Conservation (phyloP, 805 yeast genomes). For the Saccharomyces mikatae region DNA sequence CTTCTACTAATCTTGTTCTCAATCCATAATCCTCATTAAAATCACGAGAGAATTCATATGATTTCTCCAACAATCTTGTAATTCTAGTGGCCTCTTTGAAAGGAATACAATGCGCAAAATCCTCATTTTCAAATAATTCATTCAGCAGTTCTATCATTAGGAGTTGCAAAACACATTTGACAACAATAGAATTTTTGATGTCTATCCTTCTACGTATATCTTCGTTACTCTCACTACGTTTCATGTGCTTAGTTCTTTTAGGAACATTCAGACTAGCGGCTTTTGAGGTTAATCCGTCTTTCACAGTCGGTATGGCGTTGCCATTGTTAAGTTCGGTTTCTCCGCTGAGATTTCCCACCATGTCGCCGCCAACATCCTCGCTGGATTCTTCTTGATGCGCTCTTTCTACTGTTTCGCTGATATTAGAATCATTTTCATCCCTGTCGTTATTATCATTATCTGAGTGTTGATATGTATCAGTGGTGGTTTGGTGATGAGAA, state of each 20-base stretch:
- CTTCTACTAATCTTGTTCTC: constrained; percentile 81
- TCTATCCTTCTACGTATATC: constrained; percentile 39
- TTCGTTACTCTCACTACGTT: constrained; percentile 25
- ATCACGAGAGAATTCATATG: constrained; percentile 75
- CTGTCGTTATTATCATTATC: constrained; percentile 11
- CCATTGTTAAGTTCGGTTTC: background rate
- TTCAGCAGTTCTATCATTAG: constrained; percentile 79
- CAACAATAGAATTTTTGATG: constrained; percentile 70
- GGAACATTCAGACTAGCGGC: background rate
- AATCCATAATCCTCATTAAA: constrained; percentile 86
- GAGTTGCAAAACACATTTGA: constrained; percentile 84
- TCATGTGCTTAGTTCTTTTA: constrained; percentile 1
- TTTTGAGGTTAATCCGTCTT: background rate
- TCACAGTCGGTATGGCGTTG: background rate
- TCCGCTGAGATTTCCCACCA: constrained; percentile 13
- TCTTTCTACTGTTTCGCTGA: constrained; percentile 26
- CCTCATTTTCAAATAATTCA: constrained; percentile 66
- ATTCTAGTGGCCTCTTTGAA: constrained; percentile 52
- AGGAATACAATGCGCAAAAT: constrained; percentile 64
- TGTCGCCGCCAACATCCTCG: constrained; percentile 32
- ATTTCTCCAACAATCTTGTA: constrained; percentile 50
- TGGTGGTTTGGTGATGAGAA: background rate
- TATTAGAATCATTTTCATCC: constrained; percentile 28
- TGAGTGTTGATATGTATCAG: background rate
- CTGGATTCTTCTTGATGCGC: constrained; percentile 30